Evolutionary conservation across 2,329 filamentous ascomycete species (phyloP).

Genomic region (Fusarium sp.): DNA sequence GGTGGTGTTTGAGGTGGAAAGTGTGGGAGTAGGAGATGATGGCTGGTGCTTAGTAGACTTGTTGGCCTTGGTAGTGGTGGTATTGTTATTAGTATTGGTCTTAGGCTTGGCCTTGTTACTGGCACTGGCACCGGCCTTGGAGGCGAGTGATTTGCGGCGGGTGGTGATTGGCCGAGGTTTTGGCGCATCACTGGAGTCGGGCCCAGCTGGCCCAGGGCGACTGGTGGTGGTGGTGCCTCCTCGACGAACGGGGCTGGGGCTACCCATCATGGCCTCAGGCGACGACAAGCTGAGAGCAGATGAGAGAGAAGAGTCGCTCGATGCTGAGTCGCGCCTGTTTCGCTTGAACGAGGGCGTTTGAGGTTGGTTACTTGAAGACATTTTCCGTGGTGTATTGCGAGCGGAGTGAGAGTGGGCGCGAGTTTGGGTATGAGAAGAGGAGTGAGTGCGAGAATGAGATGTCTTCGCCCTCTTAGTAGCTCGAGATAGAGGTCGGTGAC

Average conservation of each 20-base stretch:
- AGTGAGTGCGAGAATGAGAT: conserved; percentile 46
- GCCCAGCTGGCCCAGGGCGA: conserved; percentile 39
- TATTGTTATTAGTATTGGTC: conserved; percentile 38
- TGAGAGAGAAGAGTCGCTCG: conserved; percentile 61
- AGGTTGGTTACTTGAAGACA: conserved; percentile 44
- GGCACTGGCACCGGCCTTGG: conserved; percentile 50
- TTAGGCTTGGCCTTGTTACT: conserved; percentile 52
- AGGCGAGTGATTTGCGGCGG: conserved; percentile 57
- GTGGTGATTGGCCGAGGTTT: conserved; percentile 58
- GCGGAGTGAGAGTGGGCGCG: conserved; percentile 40
- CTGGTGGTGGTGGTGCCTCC: conserved; percentile 43
- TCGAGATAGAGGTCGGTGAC: conserved; percentile 36
- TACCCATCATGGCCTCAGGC: conserved; percentile 52
- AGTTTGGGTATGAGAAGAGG: conserved; percentile 31
- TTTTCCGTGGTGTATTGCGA: conserved; percentile 48
- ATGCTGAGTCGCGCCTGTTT: conserved; percentile 54
- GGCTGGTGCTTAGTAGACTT: conserved; percentile 54
- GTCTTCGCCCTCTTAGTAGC: conserved; percentile 57
- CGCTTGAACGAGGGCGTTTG: conserved; percentile 56
- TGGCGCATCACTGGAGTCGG: conserved; percentile 55
- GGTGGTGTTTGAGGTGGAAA: conserved; percentile 35
- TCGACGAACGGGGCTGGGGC: conserved; percentile 49
- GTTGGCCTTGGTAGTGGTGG: conserved; percentile 51
- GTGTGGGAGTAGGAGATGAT: conserved; percentile 51
- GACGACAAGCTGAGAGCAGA: conserved; percentile 57